These are phyloP conservation scores for Vicia villosa DNA, from an alignment of 306 rosid genomes.

Conservation along the genomic window DNA sequence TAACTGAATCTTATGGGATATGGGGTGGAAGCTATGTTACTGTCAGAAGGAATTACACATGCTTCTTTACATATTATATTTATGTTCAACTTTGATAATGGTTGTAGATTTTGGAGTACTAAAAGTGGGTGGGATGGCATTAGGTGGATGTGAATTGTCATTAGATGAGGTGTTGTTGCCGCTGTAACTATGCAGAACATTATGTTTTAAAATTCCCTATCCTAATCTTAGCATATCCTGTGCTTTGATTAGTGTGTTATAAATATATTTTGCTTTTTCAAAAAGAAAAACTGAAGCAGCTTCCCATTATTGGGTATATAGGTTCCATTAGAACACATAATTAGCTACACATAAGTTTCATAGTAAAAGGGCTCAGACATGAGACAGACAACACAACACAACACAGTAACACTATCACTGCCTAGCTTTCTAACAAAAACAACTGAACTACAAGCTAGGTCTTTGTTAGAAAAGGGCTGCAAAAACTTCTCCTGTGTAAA, in stretches of 20 bases:
- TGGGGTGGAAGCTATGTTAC: neutral
- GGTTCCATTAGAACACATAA: neutral
- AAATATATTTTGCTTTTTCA: neutral
- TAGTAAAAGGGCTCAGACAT: constrained; percentile 5
- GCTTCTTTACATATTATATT: neutral
- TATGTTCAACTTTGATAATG: neutral
- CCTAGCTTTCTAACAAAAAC: constrained; percentile 25
- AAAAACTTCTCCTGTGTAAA: neutral
- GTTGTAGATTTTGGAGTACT: neutral
- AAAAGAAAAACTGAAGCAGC: neutral
- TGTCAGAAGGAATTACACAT: neutral
- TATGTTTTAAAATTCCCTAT: neutral
- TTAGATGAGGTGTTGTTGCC: neutral
- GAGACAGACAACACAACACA: too few relatives aligned
- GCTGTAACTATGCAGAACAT: neutral
- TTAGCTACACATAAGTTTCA: neutral
- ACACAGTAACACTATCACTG: constrained; percentile 8
- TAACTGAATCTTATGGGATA: too few relatives aligned
- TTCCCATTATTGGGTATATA: constrained; percentile 11
- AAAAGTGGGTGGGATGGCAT: neutral
- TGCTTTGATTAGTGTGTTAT: too few relatives aligned
- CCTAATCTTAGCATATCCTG: neutral
- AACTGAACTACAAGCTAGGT: constrained; percentile 10
- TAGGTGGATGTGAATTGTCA: neutral
- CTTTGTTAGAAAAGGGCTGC: constrained; percentile 5